Conservation (phyloP, 495 filamentous ascomycete species). For the Terfezia boudieri region DNA sequence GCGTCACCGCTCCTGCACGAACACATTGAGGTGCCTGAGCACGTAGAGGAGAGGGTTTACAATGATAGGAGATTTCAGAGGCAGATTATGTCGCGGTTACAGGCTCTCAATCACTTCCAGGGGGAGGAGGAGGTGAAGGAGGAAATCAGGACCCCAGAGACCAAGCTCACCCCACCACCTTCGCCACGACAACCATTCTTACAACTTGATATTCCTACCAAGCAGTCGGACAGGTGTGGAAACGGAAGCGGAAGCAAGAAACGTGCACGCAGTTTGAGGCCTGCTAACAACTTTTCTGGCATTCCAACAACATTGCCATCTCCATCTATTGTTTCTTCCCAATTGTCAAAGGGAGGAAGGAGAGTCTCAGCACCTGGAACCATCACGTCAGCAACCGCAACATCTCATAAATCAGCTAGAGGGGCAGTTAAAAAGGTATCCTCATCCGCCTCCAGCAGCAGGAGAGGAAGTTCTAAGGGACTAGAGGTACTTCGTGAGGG, state of each 20-base stretch:
- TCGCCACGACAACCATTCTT: background rate
- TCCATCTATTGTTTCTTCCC: too few relatives aligned
- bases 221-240: too few relatives aligned
- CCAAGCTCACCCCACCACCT: background rate
- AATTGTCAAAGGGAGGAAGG: background rate
- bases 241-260: too few relatives aligned
- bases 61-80: background rate
- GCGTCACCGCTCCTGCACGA: background rate
- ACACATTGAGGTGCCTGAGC: background rate
- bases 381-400: background rate
- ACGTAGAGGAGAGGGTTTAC: too few relatives aligned
- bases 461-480: background rate
- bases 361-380: background rate
- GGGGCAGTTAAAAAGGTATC: background rate
- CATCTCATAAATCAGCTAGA: background rate
- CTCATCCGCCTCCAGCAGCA: background rate
- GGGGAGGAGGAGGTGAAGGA: background rate
- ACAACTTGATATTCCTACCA: background rate
- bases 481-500: background rate
- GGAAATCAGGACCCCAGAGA: too few relatives aligned
- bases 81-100: background rate
- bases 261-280: too few relatives aligned
- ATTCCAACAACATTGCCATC: too few relatives aligned
- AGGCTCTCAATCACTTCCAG: background rate
- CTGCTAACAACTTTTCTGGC: too few relatives aligned